These are phyloP conservation scores for Metarhizium anisopliae DNA, from an alignment of 2,329 filamentous ascomycete species.

Conservation along the genomic window DNA sequence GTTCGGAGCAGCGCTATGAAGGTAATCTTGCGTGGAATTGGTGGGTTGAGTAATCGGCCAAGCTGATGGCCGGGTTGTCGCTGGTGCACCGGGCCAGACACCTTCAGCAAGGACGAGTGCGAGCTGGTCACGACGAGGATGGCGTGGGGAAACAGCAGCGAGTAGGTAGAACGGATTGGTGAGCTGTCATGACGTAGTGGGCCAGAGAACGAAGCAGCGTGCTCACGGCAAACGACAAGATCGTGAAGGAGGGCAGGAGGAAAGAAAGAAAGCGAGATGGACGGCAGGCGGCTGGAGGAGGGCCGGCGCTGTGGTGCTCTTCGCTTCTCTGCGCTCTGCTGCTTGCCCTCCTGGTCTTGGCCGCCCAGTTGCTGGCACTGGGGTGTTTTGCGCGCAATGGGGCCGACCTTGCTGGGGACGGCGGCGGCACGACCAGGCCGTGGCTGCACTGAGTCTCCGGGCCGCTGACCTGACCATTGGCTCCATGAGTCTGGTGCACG, in stretches of 20 bases:
- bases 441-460: background rate
- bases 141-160: slow-evolving; percentile 4
- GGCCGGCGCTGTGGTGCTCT: background rate
- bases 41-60: slow-evolving; percentile 12
- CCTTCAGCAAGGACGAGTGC: slow-evolving; percentile 3
- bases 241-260: slow-evolving; percentile 1
- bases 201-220: slow-evolving; percentile 3
- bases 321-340: background rate
- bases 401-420: background rate
- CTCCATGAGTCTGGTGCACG: too few species aligned
- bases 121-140: slow-evolving; percentile 8
- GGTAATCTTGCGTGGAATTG: background rate
- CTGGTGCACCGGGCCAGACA: slow-evolving; percentile 1
- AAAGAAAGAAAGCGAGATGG: slow-evolving; percentile 1
- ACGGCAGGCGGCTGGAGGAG: slow-evolving; percentile 4
- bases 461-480: too few species aligned
- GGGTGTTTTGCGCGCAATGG: background rate
- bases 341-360: too few species aligned
- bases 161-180: slow-evolving; percentile 3
- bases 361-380: too few species aligned
- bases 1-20: background rate
- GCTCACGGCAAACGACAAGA: slow-evolving; percentile 6
- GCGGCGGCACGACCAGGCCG: too few species aligned
- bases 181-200: slow-evolving; percentile 11
- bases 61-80: slow-evolving; percentile 11